Base-by-base conservation (phyloP, 2,329 filamentous ascomycete species). In the Fusarium xylarioides region DNA sequence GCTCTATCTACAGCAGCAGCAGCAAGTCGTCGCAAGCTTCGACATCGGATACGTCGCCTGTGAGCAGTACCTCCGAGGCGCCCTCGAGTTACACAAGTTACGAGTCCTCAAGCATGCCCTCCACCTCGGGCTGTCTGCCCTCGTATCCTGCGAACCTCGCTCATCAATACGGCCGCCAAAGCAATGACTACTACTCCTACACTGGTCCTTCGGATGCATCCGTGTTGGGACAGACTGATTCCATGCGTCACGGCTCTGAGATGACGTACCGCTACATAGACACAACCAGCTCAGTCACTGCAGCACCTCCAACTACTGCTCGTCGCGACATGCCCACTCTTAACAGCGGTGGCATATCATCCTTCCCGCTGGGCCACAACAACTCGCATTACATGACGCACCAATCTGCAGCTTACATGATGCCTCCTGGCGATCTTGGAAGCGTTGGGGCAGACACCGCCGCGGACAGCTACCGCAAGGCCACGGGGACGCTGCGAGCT, bases 231-330 rank as follows among this genome's bases (percentile, higher is more conserved):
- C 30, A 74, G 16, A 40, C 47, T 11, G 69, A 68, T 28, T 59
- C 74, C 5, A 55, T 70, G 57, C 69, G 74, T 40, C 47, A 42
- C 21, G 63, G 68, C 7, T 57, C 71, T 32, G 76, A 80, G 37
- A 76, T 80, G 64, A 67, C 76, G 28, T 81, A 81, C 74, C 77
- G 79, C 57, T 81, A 81, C 66, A 74, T 71, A 7, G 79, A 80
- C 53, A 78, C 79, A 32, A 80, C 78, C 28, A 71, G 66, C 12
- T 53, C 66, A 43, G 70, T 71, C 11, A 44, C 67, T 7, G 64
- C 72, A 10, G 65, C 70, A 12, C 56, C 53, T 16, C 57, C 63
- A 14, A 34, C 61, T 4, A 57, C 60, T 71, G 54, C 54, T 52
- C 71, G 71, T 26, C 72, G 72, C 47, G 71, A 63, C 26, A 43